Conservation (phyloP, 208 protist genomes). For the Crithidia thermophila region DNA sequence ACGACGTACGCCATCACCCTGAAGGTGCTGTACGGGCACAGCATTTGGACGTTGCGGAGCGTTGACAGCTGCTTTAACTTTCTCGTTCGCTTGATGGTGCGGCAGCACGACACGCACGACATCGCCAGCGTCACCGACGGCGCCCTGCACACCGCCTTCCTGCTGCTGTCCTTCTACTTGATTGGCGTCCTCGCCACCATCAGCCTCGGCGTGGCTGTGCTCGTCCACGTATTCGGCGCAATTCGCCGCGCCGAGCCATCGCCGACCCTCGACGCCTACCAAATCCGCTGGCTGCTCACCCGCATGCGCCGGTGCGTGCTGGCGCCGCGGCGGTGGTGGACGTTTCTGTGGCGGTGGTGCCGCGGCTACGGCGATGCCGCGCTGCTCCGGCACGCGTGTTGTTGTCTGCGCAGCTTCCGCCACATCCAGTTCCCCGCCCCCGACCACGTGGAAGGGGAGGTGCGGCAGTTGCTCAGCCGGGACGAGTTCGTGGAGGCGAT, state of each 20-base stretch:
- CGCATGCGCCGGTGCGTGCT: neutral
- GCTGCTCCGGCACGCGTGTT: conserved; percentile 16
- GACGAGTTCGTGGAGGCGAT: conserved; percentile 29
- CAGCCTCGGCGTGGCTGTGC: conserved; percentile 25
- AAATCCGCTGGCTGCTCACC: conserved; percentile 14
- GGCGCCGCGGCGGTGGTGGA: conserved; percentile 10
- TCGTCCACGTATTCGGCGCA: conserved; percentile 27
- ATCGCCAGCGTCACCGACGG: conserved; percentile 16
- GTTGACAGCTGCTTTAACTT: conserved; percentile 35
- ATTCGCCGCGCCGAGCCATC: conserved; percentile 15
- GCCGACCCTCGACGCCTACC: neutral
- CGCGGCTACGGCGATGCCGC: conserved; percentile 15
- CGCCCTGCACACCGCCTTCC: conserved; percentile 20
- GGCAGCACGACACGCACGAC: conserved; percentile 42
- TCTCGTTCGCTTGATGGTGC: conserved; percentile 44
- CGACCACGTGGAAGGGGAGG: conserved; percentile 7
- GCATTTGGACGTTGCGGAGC: conserved; percentile 42
- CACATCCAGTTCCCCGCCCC: conserved; percentile 18
- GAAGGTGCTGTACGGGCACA: conserved; percentile 28
- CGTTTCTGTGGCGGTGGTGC: conserved; percentile 8
- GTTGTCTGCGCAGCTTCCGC: conserved; percentile 21
- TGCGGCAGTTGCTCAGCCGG: conserved; percentile 14
- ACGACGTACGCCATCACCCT: conserved; percentile 42
- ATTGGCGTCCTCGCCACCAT: conserved; percentile 24
- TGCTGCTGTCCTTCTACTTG: conserved; percentile 39